Conservation (phyloP, 2,329 filamentous ascomycete genomes). For the Neofusicoccum laricinum region DNA sequence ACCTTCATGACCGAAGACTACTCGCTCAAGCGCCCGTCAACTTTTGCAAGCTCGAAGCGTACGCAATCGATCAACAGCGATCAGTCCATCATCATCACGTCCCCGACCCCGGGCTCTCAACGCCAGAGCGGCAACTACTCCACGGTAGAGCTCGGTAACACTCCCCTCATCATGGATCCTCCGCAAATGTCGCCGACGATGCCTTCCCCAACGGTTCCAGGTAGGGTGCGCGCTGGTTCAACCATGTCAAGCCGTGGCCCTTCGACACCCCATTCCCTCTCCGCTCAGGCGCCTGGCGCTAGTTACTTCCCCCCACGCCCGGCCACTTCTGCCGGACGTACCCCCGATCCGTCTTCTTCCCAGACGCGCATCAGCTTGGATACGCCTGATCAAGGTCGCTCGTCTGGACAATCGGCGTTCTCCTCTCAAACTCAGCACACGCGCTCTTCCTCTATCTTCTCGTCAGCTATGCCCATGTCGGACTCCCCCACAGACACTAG, state of each 20-base stretch:
- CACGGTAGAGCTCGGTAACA: conserved; percentile 44
- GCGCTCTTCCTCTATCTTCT: conserved; percentile 76
- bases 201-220: conserved; percentile 23
- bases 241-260: conserved; percentile 52
- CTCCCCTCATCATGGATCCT: conserved; percentile 50
- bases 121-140: conserved; percentile 14
- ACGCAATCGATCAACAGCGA: conserved; percentile 42
- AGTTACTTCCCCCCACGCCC: conserved; percentile 37
- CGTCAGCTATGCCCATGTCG: conserved; percentile 77
- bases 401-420: conserved; percentile 29
- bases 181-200: conserved; percentile 18
- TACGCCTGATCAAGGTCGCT: conserved; percentile 39
- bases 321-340: conserved; percentile 25
- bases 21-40: conserved; percentile 41
- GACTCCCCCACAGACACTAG: conserved; percentile 46
- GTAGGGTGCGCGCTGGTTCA: conserved; percentile 56
- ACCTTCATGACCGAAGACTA: conserved; percentile 38
- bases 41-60: conserved; percentile 37
- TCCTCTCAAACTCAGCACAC: conserved; percentile 12
- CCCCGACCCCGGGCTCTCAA: conserved; percentile 1
- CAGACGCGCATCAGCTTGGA: conserved; percentile 14
- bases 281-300: conserved; percentile 15
- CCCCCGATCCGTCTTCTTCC: not conserved
- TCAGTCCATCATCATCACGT: conserved; percentile 24
- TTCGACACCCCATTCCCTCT: conserved; percentile 42